Base-by-base conservation (phyloP, 768 basidiomycete genomes). In the Favolaschia claudopus region DNA sequence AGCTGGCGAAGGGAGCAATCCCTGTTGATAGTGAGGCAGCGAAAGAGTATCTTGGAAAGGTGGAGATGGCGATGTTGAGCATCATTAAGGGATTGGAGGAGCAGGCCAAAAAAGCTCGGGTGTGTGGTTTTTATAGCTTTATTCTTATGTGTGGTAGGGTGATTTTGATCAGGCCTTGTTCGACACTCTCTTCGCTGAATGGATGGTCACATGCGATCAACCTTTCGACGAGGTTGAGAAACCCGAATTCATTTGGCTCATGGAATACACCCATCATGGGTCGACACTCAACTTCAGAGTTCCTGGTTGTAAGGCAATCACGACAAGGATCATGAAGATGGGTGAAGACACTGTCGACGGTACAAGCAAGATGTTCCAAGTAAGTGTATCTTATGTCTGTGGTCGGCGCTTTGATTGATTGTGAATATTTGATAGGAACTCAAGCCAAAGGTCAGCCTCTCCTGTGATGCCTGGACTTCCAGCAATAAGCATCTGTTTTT, bases 341-440 rank as follows among this genome's bases (percentile, higher is more conserved):
- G 60, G 60, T 7, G 55, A 62, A 24, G 55, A 65, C 19, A 62
- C 42, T 15, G 48, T 65, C 24, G 37, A 28, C 20, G 44, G 44
- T 19, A 45, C 44, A 7, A 12, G 15, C 8, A 62, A 36, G 12
- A 32, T 31, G 48, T 55, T 28, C 40, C 14, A 19, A 29, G 54
- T 61, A 61, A 20, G n/a, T n/a, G 12, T 49, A 12, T 24, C 15
- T 57, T 44, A 44, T 44, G 42, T 46, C 47, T n/a, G n/a, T n/a
- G n/a, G n/a, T n/a, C n/a, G n/a, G n/a, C n/a, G n/a, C n/a, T n/a
- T n/a, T n/a, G n/a, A n/a, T n/a, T n/a, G n/a, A n/a, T n/a, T n/a
- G n/a, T n/a, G n/a, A n/a, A n/a, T n/a, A n/a, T n/a, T n/a, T n/a
- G n/a, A n/a, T 36, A 50, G 45, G 31, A 32, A 22, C 45, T 47